Evolutionary conservation across 2,329 filamentous ascomycete genomes (phyloP), one percentile per base, ranked within the genome.

Genomic region (Cladophialophora immunda): DNA sequence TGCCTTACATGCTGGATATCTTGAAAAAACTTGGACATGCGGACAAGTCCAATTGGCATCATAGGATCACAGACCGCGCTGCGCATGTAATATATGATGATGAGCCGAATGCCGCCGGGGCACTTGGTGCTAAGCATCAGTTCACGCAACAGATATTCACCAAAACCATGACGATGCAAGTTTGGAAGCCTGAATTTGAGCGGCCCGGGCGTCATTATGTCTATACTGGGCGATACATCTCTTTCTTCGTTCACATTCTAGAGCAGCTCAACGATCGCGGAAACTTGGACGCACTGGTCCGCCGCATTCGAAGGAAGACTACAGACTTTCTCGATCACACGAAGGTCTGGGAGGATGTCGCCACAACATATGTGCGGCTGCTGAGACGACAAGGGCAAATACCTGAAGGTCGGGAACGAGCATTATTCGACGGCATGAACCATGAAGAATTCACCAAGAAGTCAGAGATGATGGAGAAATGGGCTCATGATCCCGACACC

Each of bases 1-100:
- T 87, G 56, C 74, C 81, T 1, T 92, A 92, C 72, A 86, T 90
- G 52, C 77, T 90, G 15, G 87, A 79, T 7, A 77, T 89, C 0
- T 77, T 90, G 57, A 86, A 85, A 72, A 82, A 82, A 34, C 78
- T 90, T 61, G 85, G 86, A 62, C 80, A 80, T 38, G 93, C 93
- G 68, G 94, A 97, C 79, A 96, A 97, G 81, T 91, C 92, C 0
- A 94, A 95, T 73, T 97, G 94, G 94, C 94, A 97, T 75, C 94
- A 97, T 77, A 90, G 94, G 22, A 93, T 97, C 80, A 92, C 93
- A 61, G 89, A 90, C n/a, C 75, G 84, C 75, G 77, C 86, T 69
- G 89, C 88, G 5, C 85, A 85, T 70, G 82, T 90, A 47, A 80
- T 90, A 6, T 90, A 87, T 71, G 84, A 89, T 65, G 85, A 86